Percentiles rank a stretch among this genome's conserved stretches.
These are phyloP conservation scores for Neurospora sp. DNA, from an alignment of 495 filamentous ascomycete species.

Conservation along the genomic window DNA sequence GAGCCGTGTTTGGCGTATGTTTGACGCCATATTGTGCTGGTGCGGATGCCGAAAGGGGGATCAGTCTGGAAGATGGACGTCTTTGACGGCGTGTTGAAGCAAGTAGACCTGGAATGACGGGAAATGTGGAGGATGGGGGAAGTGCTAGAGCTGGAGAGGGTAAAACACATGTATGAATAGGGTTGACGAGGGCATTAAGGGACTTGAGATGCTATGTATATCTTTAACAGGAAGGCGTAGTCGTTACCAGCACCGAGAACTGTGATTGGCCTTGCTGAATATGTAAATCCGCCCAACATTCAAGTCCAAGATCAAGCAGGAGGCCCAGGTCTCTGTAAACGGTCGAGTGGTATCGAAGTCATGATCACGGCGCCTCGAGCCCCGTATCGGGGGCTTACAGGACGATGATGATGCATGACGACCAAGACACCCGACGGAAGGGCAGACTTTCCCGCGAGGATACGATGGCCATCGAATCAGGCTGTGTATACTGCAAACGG, in stretches of 20 bases:
- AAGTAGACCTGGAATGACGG: not conserved
- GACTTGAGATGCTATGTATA: not conserved
- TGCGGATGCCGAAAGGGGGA: not conserved
- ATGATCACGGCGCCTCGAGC: not conserved
- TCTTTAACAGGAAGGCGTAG: not conserved
- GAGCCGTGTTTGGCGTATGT: slow-evolving; percentile 11
- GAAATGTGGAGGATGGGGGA: not conserved
- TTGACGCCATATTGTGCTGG: not conserved
- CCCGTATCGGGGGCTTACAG: not conserved
- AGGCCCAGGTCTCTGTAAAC: not conserved
- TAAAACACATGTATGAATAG: not conserved
- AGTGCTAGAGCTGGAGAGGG: not conserved
- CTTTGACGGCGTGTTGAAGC: not conserved
- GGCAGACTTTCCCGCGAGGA: not conserved
- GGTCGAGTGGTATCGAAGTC: not conserved
- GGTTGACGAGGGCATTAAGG: not conserved
- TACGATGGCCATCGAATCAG: not conserved
- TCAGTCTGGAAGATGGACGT: not conserved
- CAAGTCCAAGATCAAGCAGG: not conserved
- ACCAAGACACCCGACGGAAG: not conserved
- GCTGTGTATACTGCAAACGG: not conserved
- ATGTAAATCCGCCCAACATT: not conserved
- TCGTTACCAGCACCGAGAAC: not conserved
- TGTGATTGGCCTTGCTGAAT: not conserved
- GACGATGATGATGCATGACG: not conserved